A percentile compares a stretch with the other conserved stretches of the same genome.
phyloP scores from a whole-genome alignment of 2,329 filamentous ascomycete species.

The Pseudogymnoascus sp. region DNA sequence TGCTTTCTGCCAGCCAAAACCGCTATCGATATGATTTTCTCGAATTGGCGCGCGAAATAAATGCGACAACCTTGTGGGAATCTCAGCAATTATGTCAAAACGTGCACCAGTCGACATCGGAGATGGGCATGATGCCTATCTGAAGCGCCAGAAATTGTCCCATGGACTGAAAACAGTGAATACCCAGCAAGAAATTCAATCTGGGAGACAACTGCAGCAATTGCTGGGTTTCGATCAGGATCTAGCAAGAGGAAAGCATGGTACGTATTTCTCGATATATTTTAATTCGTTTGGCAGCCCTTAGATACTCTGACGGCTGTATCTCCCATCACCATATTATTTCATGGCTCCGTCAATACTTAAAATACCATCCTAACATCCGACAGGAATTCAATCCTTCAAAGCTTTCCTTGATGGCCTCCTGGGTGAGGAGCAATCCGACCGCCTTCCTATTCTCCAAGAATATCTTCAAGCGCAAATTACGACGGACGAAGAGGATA shows the following conservation, averaged over 20 bases:
- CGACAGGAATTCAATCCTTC: constrained; percentile 58
- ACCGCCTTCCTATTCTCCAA: constrained; percentile 54
- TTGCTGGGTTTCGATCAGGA: constrained; percentile 68
- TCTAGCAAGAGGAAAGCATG: constrained; percentile 59
- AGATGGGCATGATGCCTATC: constrained; percentile 29
- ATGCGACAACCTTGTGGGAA: constrained; percentile 7
- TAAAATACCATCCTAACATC: neutral
- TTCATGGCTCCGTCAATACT: neutral
- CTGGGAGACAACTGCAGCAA: constrained; percentile 60
- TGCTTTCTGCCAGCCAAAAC: constrained; percentile 4
- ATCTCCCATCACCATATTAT: neutral
- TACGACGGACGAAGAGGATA: constrained; percentile 45
- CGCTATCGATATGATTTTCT: constrained; percentile 10
- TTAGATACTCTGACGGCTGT: neutral
- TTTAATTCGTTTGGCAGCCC: neutral
- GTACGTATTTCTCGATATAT: constrained; percentile 33
- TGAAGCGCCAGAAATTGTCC: constrained; percentile 31
- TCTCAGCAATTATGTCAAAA: constrained; percentile 26
- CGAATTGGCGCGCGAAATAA: constrained; percentile 1
- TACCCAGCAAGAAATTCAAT: constrained; percentile 54
- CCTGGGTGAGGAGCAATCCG: constrained; percentile 42
- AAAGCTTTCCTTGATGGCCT: constrained; percentile 67
- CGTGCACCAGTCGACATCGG: constrained; percentile 24
- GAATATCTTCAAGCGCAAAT: constrained; percentile 60
- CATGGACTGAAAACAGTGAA: constrained; percentile 44